Conservation (phyloP, 768 basidiomycete genomes). For the Hericium rajendrae region DNA sequence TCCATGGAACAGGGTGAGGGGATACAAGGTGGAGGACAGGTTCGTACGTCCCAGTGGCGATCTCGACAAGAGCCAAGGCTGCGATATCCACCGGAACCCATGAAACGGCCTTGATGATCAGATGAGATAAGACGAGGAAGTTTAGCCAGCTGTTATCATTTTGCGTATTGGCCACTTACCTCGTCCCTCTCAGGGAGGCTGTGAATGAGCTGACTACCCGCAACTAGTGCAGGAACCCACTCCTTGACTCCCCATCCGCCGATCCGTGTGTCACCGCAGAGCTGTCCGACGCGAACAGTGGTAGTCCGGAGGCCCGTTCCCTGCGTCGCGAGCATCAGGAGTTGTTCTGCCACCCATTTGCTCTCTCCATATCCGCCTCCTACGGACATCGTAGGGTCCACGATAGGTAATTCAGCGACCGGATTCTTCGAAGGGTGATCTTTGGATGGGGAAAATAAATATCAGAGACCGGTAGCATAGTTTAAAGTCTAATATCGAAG, state of each 20-base stretch:
- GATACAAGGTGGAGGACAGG: constrained; percentile 8
- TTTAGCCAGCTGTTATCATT: neutral
- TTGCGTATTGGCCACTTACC: neutral
- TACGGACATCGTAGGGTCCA: neutral
- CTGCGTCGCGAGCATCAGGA: constrained; percentile 1
- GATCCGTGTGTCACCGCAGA: neutral
- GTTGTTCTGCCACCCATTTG: constrained; percentile 17
- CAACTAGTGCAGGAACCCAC: constrained; percentile 12
- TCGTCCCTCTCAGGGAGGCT: neutral
- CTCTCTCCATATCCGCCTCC: constrained; percentile 5
- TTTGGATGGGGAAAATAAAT: neutral
- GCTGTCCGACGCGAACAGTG: constrained; percentile 13
- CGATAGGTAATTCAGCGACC: neutral
- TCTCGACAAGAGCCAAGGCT: constrained; percentile 1
- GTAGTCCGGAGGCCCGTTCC: constrained; percentile 4
- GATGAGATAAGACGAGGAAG: neutral
- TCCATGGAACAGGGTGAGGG: neutral
- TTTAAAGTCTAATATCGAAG: neutral
- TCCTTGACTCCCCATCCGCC: constrained; percentile 2
- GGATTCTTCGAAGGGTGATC: no score
- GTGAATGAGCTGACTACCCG: neutral
- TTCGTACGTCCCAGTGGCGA: neutral
- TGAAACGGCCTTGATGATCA: neutral
- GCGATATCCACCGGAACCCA: constrained; percentile 9
- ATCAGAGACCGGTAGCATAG: no score